Base-by-base conservation (phyloP, 768 basidiomycete species). In the Suillus luteus region DNA sequence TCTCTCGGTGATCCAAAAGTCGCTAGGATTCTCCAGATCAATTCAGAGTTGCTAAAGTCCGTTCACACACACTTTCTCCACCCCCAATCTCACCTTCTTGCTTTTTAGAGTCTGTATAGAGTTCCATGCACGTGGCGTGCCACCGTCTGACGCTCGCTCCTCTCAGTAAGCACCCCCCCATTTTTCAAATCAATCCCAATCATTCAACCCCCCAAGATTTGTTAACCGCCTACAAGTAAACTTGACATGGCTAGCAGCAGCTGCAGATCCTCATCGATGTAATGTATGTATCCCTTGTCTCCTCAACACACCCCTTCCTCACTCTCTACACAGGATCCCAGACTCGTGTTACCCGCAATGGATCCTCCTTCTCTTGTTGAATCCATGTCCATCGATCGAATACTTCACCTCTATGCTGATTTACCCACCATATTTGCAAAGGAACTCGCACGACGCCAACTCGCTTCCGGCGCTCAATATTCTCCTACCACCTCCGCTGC, bases 1-100 rank as follows among this genome's bases (percentile, higher is more conserved):
- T 59, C 66, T 49, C 61, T 66, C 61, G 61, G 67, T 61, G 74
- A 82, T 64, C 72, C 83, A 38, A 91, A 88, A 75, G 87, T 87
- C 43, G 77, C 80, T 43, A 75, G 82, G 11, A 81, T 92, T 51
- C 73, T 93, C 49, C 86, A 90, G 62, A 77, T 92, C 40, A 92
- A 92, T 66, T 75, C 81, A 0, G 90, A 92, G 65, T 76, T 93
- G 46, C 74, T 92, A 63, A 88, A 83, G 91, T 92, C 62, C 43
- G 83, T 73, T 38, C 66, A 27, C 15, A 35, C 19, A 65, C 37
- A 51, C 52, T n/a, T 31, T 44, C 11, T 49, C 57, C 46, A 24
- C 17, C 59, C 60, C 57, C 60, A 15, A 48, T 37, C 51, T 65
- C 27, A 62, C 48, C 44, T 61, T 63, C 58, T 63, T 46, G 2